These are phyloP conservation scores for Shiraia sp. DNA, from an alignment of 2,329 filamentous ascomycete genomes.

Conservation along the genomic window DNA sequence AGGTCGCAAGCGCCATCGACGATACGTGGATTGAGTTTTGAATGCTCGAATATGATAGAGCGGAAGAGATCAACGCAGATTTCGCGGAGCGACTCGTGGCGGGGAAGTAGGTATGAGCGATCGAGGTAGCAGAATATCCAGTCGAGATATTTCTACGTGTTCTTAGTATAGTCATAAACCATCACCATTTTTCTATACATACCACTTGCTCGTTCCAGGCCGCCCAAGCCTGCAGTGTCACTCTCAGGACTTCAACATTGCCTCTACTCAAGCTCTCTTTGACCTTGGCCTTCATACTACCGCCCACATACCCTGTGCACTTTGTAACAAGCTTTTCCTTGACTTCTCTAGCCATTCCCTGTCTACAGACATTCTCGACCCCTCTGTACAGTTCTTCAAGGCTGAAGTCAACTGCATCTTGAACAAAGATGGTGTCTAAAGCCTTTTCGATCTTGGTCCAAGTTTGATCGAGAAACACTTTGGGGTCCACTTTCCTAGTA, in stretches of 20 bases:
- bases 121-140: constrained; percentile 95
- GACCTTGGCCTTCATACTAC: constrained; percentile 62
- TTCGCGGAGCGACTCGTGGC: constrained; percentile 78
- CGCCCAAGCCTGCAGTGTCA: constrained; percentile 68
- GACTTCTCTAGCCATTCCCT: constrained; percentile 70
- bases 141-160: constrained; percentile 68
- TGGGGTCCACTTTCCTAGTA: constrained; percentile 65
- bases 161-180: constrained; percentile 9
- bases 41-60: constrained; percentile 59
- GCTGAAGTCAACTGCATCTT: constrained; percentile 64
- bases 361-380: constrained; percentile 88
- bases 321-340: constrained; percentile 67
- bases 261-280: constrained; percentile 59
- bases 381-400: constrained; percentile 87
- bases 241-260: constrained; percentile 66
- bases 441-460: constrained; percentile 76
- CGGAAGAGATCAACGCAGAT: constrained; percentile 79
- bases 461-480: constrained; percentile 76
- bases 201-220: constrained; percentile 79
- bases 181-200: constrained; percentile 34
- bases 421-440: constrained; percentile 72
- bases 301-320: constrained; percentile 66
- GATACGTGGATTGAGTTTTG: constrained; percentile 56
- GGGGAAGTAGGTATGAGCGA: constrained; percentile 80
- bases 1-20: constrained; percentile 76